phyloP scores from a whole-genome alignment of 441 rosid genomes.

The Pelargonium cotyledonis region DNA sequence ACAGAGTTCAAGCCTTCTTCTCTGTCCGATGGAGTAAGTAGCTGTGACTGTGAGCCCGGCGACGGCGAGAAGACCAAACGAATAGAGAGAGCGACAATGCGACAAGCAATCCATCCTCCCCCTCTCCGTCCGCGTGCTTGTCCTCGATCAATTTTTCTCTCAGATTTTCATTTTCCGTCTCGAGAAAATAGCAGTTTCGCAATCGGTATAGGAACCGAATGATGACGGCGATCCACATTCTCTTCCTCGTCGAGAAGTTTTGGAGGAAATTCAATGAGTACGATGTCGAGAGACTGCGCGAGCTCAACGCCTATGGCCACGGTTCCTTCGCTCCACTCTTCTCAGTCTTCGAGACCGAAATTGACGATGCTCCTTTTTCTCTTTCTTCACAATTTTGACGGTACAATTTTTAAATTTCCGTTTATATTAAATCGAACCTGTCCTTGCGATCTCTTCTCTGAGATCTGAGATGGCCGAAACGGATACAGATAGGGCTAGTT shows the following conservation, averaged over 20 bases:
- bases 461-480: conserved; percentile 43
- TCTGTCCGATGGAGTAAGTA: too few relatives aligned
- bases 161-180: background rate
- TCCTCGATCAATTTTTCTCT: background rate
- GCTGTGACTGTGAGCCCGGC: too few relatives aligned
- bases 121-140: background rate
- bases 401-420: too few relatives aligned
- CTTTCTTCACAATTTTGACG: background rate
- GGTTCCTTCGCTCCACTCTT: conserved; percentile 49
- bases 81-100: background rate
- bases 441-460: conserved; percentile 25
- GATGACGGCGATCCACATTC: conserved; percentile 48
- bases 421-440: too few relatives aligned
- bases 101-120: background rate
- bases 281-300: conserved; percentile 47
- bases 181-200: background rate
- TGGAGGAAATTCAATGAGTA: conserved; percentile 49
- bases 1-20: too few relatives aligned
- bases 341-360: conserved; percentile 33
- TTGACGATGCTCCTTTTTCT: conserved; percentile 25
- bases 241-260: conserved; percentile 48
- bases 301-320: conserved; percentile 35
- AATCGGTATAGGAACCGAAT: background rate
- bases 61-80: too few relatives aligned
- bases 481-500: conserved; percentile 49